phyloP scores from a whole-genome alignment of 441 rosid genomes.

The Eruca vesicaria region DNA sequence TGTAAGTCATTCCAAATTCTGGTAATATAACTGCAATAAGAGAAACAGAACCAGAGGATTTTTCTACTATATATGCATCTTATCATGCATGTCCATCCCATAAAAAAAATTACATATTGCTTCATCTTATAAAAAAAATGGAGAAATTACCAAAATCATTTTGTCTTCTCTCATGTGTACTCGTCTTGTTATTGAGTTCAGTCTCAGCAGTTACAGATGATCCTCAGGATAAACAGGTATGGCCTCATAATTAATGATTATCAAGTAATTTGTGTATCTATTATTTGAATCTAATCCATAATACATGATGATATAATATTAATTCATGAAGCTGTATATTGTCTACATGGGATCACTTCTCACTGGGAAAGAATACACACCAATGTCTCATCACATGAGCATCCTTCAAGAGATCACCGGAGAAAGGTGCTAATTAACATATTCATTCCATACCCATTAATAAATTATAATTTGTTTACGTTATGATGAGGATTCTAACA shows the following conservation, averaged over 20 bases:
- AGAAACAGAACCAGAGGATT: neutral
- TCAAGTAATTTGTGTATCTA: neutral
- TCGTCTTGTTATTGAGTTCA: neutral
- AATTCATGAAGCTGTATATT: constrained; percentile 15
- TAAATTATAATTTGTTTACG: neutral
- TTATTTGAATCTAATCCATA: neutral
- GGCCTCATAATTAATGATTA: neutral
- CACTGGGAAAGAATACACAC: constrained; percentile 20
- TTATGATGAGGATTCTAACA: neutral
- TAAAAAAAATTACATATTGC: neutral
- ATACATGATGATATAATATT: neutral
- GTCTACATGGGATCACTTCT: constrained; percentile 67
- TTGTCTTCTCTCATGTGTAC: neutral
- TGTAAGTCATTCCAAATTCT: neutral
- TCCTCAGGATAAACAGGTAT: constrained; percentile 9
- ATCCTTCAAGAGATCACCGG: neutral
- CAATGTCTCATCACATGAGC: constrained; percentile 29
- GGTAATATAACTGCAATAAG: neutral
- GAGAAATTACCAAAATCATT: neutral
- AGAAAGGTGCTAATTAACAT: neutral
- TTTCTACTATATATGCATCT: neutral
- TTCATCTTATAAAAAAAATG: neutral
- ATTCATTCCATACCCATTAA: too few species aligned
- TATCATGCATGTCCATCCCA: neutral
- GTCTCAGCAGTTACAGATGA: constrained; percentile 1